Conservation (phyloP, 208 protist species). For the Crithidia bombi region DNA sequence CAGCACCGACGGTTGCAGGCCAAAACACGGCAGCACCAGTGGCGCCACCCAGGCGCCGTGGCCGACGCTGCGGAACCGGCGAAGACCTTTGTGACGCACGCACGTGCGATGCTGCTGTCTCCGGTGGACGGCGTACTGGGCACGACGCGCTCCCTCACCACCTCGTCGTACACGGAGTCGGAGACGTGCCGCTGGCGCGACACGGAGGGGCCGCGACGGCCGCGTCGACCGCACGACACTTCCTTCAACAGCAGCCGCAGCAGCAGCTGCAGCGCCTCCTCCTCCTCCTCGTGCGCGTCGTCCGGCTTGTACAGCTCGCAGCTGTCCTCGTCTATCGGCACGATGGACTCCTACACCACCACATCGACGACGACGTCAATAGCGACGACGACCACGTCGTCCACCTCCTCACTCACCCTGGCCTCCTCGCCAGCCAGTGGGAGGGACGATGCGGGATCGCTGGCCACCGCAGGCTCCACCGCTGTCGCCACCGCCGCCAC, state of each 20-base stretch:
- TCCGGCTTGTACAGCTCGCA: not conserved
- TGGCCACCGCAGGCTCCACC: not conserved
- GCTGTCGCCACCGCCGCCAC: not conserved
- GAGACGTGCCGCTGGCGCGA: slow-evolving; percentile 2
- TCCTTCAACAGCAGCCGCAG: not conserved
- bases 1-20: slow-evolving; percentile 6
- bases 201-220: not conserved
- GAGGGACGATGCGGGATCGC: not conserved
- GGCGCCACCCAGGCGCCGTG: not conserved
- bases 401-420: not conserved
- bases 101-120: slow-evolving; percentile 3
- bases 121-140: slow-evolving; percentile 6
- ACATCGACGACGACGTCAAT: not conserved
- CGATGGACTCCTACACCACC: not conserved
- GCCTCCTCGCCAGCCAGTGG: not conserved
- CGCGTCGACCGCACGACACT: not conserved
- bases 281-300: not conserved
- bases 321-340: not conserved
- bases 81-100: slow-evolving; percentile 14
- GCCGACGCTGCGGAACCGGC: not conserved
- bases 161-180: not conserved
- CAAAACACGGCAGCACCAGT: not conserved
- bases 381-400: not conserved
- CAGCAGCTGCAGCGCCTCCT: not conserved
- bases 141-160: not conserved